Evolutionary conservation across 2,329 filamentous ascomycete genomes (phyloP), one percentile per base, ranked within the genome.

Genomic region (Xylaria multiplex): DNA sequence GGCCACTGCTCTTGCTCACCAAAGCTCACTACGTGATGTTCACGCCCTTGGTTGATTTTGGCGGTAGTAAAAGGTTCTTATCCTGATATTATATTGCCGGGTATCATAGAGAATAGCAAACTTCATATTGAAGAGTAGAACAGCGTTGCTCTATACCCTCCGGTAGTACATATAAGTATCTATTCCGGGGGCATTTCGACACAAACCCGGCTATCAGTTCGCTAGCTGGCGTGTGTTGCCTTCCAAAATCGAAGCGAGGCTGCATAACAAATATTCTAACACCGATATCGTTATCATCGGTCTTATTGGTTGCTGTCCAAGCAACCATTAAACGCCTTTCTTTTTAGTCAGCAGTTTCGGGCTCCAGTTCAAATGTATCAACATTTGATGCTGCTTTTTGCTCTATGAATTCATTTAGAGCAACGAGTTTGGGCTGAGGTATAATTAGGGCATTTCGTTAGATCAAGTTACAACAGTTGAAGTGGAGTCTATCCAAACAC

Each of bases 71-170:
- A 30, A 54, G 19, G 6, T 37, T 43, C n/a, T 22, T 46, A 46
- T 59, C n/a, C 43, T 54, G 2, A 5, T 58, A 46, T 58, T 57
- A 54, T 58, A 22, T 53, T 30, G 22, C 4, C n/a, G 48, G 57
- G 58, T 62, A 55, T 65, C 62, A 42, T 54, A 27, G 6, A 50
- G 30, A n/a, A 49, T 24, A 14, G 35, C 19, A 3, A 43, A 40
- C 14, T 58, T 6, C 14, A 43, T 42, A 22, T 13, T 53, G 19
- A 6, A 14, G 13, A 48, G 19, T 19, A 37, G 13, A 35, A 40
- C 50, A 35, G 50, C n/a, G 40, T 37, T 37, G 19, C n/a, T 32
- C 4, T 22, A 30, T 55, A 24, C 11, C 37, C 24, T 54, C 43
- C 27, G 37, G 13, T 32, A 40, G 24, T 55, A 58, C 46, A 48